Conservation (phyloP, 805 yeast genomes). For the Wickerhamiella qilinensis region DNA sequence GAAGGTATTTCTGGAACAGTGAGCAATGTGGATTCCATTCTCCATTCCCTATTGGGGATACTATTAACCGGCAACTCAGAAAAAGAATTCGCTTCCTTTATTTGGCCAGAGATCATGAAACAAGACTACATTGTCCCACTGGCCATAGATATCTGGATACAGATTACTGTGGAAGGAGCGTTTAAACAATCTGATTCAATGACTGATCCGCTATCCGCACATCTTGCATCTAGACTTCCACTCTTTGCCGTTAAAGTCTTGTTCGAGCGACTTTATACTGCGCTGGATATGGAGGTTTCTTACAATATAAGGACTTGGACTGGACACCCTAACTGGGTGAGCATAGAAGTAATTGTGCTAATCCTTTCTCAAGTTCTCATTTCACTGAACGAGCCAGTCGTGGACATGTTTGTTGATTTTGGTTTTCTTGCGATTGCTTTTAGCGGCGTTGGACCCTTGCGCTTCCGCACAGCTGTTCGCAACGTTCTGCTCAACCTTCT, state of each 20-base stretch:
- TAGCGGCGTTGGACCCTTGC: conserved; percentile 1
- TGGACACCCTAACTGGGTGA: conserved; percentile 1
- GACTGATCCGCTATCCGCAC: too few relatives aligned
- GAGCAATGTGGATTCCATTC: too few relatives aligned
- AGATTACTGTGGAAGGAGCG: background rate
- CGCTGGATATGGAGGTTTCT: background rate
- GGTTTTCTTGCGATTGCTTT: background rate
- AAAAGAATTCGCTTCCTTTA: background rate
- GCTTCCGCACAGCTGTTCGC: background rate
- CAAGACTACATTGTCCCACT: background rate
- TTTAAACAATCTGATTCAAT: background rate
- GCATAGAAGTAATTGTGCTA: background rate
- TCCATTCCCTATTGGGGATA: too few relatives aligned
- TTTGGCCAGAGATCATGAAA: background rate
- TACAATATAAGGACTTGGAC: background rate
- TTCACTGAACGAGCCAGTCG: background rate
- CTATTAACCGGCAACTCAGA: too few relatives aligned
- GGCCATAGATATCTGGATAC: background rate
- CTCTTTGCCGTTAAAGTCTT: background rate
- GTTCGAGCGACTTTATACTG: background rate
- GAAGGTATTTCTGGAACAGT: too few relatives aligned
- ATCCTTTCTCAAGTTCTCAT: background rate
- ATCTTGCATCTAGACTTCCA: background rate
- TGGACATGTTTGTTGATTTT: conserved; percentile 1
- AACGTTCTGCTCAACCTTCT: background rate